phyloP scores from a whole-genome alignment of 495 filamentous ascomycete genomes.

The Neurospora sp. region DNA sequence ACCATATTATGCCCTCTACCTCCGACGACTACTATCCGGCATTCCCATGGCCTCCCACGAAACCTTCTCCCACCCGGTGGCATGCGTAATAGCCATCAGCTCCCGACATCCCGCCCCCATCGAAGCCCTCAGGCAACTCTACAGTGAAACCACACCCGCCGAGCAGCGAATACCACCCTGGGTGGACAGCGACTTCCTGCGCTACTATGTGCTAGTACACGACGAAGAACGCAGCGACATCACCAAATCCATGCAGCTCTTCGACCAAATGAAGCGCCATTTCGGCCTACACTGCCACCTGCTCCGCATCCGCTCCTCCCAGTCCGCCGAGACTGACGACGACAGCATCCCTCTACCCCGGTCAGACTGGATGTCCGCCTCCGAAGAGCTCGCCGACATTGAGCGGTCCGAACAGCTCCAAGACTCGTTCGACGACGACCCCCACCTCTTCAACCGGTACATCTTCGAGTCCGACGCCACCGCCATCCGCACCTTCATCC shows the following conservation, averaged over 20 bases:
- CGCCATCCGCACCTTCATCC: constrained; percentile 75
- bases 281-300: constrained; percentile 94
- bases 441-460: constrained; percentile 41
- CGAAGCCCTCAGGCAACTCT: constrained; percentile 72
- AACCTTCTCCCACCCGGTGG: constrained; percentile 88
- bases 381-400: constrained; percentile 71
- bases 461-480: constrained; percentile 87
- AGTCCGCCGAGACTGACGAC: constrained; percentile 84
- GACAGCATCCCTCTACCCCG: constrained; percentile 72
- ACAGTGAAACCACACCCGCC: constrained; percentile 62
- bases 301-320: constrained; percentile 69
- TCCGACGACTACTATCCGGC: constrained; percentile 73
- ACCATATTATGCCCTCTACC: constrained; percentile 69
- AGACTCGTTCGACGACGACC: constrained; percentile 57
- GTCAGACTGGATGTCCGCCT: constrained; percentile 80
- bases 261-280: constrained; percentile 96
- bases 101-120: constrained; percentile 72
- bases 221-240: constrained; percentile 94
- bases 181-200: constrained; percentile 78
- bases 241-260: constrained; percentile 72
- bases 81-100: constrained; percentile 92
- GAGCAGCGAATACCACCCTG: constrained; percentile 61
- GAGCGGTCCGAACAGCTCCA: constrained; percentile 43
- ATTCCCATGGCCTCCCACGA: constrained; percentile 71
- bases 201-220: constrained; percentile 96